Evolutionary conservation across 2,329 filamentous ascomycete species (phyloP).

Genomic region (Fusarium brachygibbosum): DNA sequence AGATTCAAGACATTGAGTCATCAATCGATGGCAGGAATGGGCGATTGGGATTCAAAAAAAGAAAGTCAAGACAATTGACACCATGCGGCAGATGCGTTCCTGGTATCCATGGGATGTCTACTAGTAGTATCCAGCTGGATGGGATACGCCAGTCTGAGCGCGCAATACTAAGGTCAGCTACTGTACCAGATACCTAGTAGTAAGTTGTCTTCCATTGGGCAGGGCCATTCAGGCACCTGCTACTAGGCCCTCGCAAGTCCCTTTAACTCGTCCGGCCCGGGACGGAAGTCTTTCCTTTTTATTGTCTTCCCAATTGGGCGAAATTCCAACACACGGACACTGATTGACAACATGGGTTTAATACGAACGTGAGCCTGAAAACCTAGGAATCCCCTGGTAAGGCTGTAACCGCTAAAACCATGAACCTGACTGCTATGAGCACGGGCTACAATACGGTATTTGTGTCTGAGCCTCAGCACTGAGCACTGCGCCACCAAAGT

Average conservation of each 20-base stretch:
- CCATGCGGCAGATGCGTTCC: slow-evolving; percentile 23
- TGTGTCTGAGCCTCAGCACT: slow-evolving; percentile 14
- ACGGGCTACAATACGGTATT: background rate
- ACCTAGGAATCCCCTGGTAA: background rate
- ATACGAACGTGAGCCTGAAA: slow-evolving; percentile 11
- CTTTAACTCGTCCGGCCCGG: slow-evolving; percentile 11
- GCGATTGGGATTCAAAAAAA: background rate
- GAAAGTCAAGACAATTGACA: background rate
- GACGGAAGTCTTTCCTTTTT: slow-evolving; percentile 23
- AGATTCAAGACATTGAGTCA: slow-evolving; percentile 25
- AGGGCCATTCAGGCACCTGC: background rate
- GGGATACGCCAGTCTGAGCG: slow-evolving; percentile 45
- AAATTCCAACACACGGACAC: slow-evolving; percentile 32
- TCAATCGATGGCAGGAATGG: background rate
- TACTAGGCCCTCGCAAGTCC: background rate
- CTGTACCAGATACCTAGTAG: background rate
- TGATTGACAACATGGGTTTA: slow-evolving; percentile 31
- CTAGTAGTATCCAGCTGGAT: slow-evolving; percentile 18
- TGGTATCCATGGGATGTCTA: background rate
- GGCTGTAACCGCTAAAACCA: slow-evolving; percentile 5
- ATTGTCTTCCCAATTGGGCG: slow-evolving; percentile 18
- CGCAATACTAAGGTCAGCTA: slow-evolving; percentile 12
- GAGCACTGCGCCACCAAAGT: slow-evolving; percentile 31
- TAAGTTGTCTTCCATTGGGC: background rate
- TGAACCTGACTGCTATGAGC: background rate